Evolutionary conservation across 139 green algal genomes (phyloP).

Genomic region (Eudorina sp.): DNA sequence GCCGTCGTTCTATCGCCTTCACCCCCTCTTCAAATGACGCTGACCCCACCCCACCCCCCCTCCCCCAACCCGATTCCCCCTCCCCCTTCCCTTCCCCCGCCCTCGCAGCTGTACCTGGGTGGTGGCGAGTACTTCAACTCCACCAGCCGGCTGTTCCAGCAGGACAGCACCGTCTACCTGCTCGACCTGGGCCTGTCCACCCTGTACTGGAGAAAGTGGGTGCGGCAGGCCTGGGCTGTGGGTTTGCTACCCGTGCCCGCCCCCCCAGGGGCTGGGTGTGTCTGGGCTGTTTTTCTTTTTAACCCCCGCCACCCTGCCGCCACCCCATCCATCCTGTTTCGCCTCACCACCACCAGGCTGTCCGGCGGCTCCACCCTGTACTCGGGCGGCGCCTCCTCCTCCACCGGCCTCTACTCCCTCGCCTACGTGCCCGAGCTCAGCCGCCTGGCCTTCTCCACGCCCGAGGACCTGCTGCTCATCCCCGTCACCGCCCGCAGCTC

Average conservation of each 20-base stretch:
- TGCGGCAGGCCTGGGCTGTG: not conserved
- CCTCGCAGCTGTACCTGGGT: conserved; percentile 11
- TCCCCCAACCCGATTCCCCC: too few relatives aligned
- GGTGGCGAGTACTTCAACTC: conserved; percentile 38
- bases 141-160: not conserved
- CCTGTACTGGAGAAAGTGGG: conserved; percentile 26
- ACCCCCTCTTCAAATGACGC: not conserved
- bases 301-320: too few relatives aligned
- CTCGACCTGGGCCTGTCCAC: conserved; percentile 21
- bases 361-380: conserved; percentile 17
- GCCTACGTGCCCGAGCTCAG: not conserved
- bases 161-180: conserved; percentile 31
- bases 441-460: conserved; percentile 45
- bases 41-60: too few relatives aligned
- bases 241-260: too few relatives aligned
- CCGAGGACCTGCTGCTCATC: conserved; percentile 33
- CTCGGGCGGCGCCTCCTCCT: not conserved
- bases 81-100: too few relatives aligned
- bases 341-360: conserved; percentile 5
- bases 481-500: not conserved
- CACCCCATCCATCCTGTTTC: too few relatives aligned
- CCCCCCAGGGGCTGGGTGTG: too few relatives aligned
- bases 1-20: too few relatives aligned
- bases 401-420: conserved; percentile 13
- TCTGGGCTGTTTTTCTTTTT: too few relatives aligned